Conservation (phyloP, 768 basidiomycete species). For the Clathrus columnatus region DNA sequence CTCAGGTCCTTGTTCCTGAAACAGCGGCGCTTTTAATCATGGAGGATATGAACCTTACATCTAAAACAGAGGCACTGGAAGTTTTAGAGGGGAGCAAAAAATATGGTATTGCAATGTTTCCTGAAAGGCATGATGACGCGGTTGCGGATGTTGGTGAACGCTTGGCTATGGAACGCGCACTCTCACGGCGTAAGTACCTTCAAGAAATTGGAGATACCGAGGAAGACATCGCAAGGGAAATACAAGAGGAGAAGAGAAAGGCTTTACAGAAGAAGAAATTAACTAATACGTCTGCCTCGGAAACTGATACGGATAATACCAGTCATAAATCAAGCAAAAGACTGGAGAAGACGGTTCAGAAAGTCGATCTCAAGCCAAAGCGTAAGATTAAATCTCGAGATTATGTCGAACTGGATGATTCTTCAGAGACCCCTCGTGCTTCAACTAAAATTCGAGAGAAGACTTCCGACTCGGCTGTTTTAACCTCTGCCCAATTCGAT, state of each 20-base stretch:
- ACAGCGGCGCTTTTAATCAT: slow-evolving; percentile 74
- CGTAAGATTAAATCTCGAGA: neutral
- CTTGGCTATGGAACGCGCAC: slow-evolving; percentile 37
- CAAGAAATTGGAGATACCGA: slow-evolving; percentile 33
- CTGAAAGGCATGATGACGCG: slow-evolving; percentile 40
- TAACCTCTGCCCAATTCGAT: too few relatives aligned
- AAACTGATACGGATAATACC: neutral
- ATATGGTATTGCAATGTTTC: slow-evolving; percentile 84
- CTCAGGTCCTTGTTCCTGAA: slow-evolving; percentile 86
- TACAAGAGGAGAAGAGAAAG: slow-evolving; percentile 13
- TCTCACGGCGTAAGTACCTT: slow-evolving; percentile 31
- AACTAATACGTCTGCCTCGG: neutral
- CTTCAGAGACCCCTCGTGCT: neutral
- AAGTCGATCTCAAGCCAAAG: neutral
- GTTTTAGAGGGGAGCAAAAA: slow-evolving; percentile 68
- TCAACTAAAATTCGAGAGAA: neutral
- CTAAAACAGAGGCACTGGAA: slow-evolving; percentile 39
- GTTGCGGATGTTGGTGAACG: slow-evolving; percentile 26
- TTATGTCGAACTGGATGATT: neutral
- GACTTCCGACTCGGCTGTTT: neutral
- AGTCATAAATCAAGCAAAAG: neutral
- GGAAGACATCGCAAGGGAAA: slow-evolving; percentile 17
- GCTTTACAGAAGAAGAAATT: neutral
- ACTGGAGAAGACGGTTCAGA: neutral
- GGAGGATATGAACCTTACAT: slow-evolving; percentile 51